Percentiles rank a stretch among this genome's conserved stretches.
These are phyloP conservation scores for Phytophthora palmivora DNA, from an alignment of 352 stramenopile genomes.

Conservation along the genomic window DNA sequence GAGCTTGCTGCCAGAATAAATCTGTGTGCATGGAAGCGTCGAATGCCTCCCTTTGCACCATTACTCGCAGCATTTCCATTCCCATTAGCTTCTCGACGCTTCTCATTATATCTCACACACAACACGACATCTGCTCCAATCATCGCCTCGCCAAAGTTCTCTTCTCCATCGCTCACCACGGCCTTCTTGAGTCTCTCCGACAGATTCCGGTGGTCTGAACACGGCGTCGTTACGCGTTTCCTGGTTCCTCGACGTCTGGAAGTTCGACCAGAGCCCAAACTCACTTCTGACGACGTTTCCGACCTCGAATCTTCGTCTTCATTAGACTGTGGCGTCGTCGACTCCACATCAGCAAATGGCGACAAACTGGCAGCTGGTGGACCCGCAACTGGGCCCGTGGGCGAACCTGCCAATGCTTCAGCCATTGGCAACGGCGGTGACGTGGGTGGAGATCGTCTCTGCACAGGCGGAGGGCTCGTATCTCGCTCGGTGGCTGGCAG, in stretches of 20 bases:
- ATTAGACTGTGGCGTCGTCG: conserved; percentile 53
- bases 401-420: conserved; percentile 21
- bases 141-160: conserved; percentile 63
- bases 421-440: conserved; percentile 37
- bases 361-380: conserved; percentile 35
- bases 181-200: conserved; percentile 65
- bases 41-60: conserved; percentile 8
- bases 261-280: conserved; percentile 35
- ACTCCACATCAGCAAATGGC: conserved; percentile 53
- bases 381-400: neutral
- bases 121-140: conserved; percentile 79
- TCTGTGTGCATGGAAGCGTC: conserved; percentile 70
- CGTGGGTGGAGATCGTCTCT: conserved; percentile 28
- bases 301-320: conserved; percentile 85
- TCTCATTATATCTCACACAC: conserved; percentile 44
- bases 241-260: conserved; percentile 24
- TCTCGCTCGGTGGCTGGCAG: conserved; percentile 29
- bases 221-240: conserved; percentile 53
- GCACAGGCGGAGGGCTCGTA: conserved; percentile 26
- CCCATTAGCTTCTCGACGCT: conserved; percentile 12
- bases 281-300: conserved; percentile 75
- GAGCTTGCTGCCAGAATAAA: conserved; percentile 89
- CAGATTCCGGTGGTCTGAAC: conserved; percentile 73
- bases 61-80: conserved; percentile 4
- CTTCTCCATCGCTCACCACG: conserved; percentile 33